phyloP scores from a whole-genome alignment of 352 stramenopile genomes.

The Globisporangium okanoganense region DNA sequence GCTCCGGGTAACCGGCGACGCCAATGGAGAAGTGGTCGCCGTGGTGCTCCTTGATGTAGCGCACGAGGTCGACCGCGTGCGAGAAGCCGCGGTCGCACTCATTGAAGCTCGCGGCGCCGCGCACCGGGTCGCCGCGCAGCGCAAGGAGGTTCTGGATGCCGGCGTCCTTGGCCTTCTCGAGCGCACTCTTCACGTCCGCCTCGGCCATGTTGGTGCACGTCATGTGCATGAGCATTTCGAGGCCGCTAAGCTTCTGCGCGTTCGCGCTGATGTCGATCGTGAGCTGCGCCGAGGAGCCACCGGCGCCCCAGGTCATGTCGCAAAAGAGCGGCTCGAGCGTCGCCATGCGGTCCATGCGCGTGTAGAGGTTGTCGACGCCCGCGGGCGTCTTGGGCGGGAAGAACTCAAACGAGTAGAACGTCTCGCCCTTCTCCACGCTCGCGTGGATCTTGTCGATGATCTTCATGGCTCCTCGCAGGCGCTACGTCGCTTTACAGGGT shows the following conservation, averaged over 20 bases:
- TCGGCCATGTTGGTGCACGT: slow-evolving; percentile 98
- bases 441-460: slow-evolving; percentile 89
- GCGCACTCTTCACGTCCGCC: slow-evolving; percentile 89
- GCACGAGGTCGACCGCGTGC: slow-evolving; percentile 95
- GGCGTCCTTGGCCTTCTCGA: slow-evolving; percentile 87
- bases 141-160: slow-evolving; percentile 99
- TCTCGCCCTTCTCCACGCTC: slow-evolving; percentile 72
- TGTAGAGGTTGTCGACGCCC: slow-evolving; percentile 96
- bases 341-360: slow-evolving; percentile 96
- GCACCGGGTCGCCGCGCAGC: slow-evolving; percentile 94
- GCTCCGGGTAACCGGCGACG: slow-evolving; percentile 98
- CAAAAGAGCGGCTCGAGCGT: slow-evolving; percentile 94
- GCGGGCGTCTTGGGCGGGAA: slow-evolving; percentile 97
- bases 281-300: slow-evolving; percentile 94
- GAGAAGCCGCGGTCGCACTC: slow-evolving; percentile 92
- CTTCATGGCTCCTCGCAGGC: slow-evolving; percentile 44
- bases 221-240: slow-evolving; percentile 95
- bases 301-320: slow-evolving; percentile 99
- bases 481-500: too few relatives aligned
- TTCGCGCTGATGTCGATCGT: slow-evolving; percentile 94
- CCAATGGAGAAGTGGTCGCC: slow-evolving; percentile 96
- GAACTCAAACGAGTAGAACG: slow-evolving; percentile 98
- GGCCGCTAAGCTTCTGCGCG: slow-evolving; percentile 87
- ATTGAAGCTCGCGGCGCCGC: slow-evolving; percentile 86
- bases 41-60: slow-evolving; percentile 95